A percentile compares a stretch with the other conserved stretches of the same genome.
These are phyloP conservation scores for Xylaria palmicola DNA, from an alignment of 495 filamentous ascomycete genomes.

Conservation along the genomic window DNA sequence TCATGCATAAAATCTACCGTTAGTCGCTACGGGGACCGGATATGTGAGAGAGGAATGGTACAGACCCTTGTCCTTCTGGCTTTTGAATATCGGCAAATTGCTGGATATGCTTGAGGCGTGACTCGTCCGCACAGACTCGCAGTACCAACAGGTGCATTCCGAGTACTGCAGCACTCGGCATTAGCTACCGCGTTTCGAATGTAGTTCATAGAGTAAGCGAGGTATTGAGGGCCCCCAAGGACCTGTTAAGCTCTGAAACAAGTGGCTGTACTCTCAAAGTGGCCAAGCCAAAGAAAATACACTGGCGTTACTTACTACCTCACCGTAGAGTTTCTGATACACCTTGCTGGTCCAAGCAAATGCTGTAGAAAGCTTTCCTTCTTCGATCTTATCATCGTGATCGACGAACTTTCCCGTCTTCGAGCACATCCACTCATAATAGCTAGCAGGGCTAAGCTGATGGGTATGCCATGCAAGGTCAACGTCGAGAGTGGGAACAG, in stretches of 20 bases:
- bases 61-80: slow-evolving; percentile 41
- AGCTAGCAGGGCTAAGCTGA: slow-evolving; percentile 62
- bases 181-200: too few species aligned
- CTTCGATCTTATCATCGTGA: slow-evolving; percentile 83
- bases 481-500: slow-evolving; percentile 84
- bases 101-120: slow-evolving; percentile 50
- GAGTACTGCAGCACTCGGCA: too few species aligned
- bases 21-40: slow-evolving; percentile 31
- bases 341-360: slow-evolving; percentile 75
- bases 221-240: too few species aligned
- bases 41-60: not conserved
- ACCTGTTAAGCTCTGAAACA: too few species aligned
- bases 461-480: slow-evolving; percentile 82
- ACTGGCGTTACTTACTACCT: too few species aligned
- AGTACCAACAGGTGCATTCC: slow-evolving; percentile 90
- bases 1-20: slow-evolving; percentile 21
- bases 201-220: too few species aligned
- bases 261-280: too few species aligned
- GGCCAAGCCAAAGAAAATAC: too few species aligned
- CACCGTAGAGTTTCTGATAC: slow-evolving; percentile 62
- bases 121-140: slow-evolving; percentile 68
- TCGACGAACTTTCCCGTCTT: slow-evolving; percentile 61
- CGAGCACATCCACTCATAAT: slow-evolving; percentile 55
- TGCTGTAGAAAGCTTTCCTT: slow-evolving; percentile 55
- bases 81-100: slow-evolving; percentile 41